A percentile compares a stretch with the other conserved stretches of the same genome.
Evolutionary conservation across 1,284 basidiomycete genomes (phyloP).

Genomic region (Pseudozyma thailandica): DNA sequence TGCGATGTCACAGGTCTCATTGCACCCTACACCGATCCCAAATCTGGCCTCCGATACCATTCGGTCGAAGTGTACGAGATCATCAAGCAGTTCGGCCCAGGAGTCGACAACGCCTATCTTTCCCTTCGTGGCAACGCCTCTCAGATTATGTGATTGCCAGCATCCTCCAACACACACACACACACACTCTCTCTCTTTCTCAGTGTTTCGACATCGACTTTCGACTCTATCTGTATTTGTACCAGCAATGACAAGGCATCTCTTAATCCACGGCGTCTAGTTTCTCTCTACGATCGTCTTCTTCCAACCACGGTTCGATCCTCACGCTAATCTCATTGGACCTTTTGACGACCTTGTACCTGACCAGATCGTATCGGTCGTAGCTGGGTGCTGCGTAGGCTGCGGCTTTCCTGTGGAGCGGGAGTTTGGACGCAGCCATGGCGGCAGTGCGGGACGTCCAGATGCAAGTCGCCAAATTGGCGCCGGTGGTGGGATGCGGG

Average conservation of each 20-base stretch:
- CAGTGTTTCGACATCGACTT: conserved; percentile 1
- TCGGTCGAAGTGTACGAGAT: conserved; percentile 86
- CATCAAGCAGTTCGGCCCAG: conserved; percentile 75
- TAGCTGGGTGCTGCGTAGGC: conserved; percentile 45
- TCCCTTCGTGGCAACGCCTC: conserved; percentile 61
- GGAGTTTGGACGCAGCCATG: conserved; percentile 35
- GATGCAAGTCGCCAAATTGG: conserved; percentile 62
- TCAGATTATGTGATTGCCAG: conserved; percentile 49
- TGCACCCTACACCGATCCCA: conserved; percentile 85
- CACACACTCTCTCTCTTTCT: no score
- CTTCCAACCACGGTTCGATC: conserved; percentile 46
- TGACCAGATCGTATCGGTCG: conserved; percentile 47
- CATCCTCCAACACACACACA: not conserved
- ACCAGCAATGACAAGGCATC: conserved; percentile 5
- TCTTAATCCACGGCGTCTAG: conserved; percentile 2
- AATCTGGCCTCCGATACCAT: conserved; percentile 82
- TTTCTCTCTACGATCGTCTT: conserved; percentile 15
- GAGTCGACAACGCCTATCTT: conserved; percentile 64
- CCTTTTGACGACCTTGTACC: conserved; percentile 51
- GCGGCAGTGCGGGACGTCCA: conserved; percentile 55
- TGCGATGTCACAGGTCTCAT: conserved; percentile 89
- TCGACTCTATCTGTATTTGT: conserved; percentile 3
- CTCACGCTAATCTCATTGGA: conserved; percentile 24
- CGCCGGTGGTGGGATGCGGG: conserved; percentile 48
- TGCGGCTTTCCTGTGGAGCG: conserved; percentile 49